Base-by-base conservation (phyloP, 306 rosid species). In the Pterocarpus macrocarpus region DNA sequence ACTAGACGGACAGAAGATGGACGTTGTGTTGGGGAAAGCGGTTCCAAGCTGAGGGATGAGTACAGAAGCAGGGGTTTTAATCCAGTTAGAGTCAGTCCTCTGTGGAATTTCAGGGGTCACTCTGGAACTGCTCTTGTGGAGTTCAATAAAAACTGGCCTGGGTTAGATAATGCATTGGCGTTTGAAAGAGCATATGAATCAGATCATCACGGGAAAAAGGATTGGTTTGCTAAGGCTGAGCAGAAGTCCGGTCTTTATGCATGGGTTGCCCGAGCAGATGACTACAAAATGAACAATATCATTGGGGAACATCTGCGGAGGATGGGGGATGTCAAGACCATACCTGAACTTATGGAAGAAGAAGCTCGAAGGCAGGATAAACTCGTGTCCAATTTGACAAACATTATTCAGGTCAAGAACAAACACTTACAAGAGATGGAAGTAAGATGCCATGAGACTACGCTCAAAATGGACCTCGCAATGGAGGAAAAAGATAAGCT, bases 181-280 rank as follows among this genome's bases (percentile, higher is more conserved):
- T 96, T 96, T 84, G 99, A 96, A 92, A 87, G 85, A 78, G 92
- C 93, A 64, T 92, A 93, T 45, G 94, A 83, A 79, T 87, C 85
- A 50, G 94, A 90, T 68, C 89, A 79, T 73, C 98, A 89, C 68
- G 99, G 99, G 57, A 94, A 88, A 88, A 90, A 87, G 79, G 89
- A 92, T 35, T 96, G 97, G 97, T 32, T 38, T 61, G 83, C 78
- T 69, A 76, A 79, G 28, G 44, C 80, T 56, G 88, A 70, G 78
- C 85, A 70, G 77, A 90, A 89, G 79, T 80, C 85, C 50, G 99
- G 98, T 76, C 90, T 94, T 59, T 96, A 90, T 87, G 99, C 85
- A 47, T 96, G 99, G 99, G 97, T 94, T 86, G 99, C 99, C 28
- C 94, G 97, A 56, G 90, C 83, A 11, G 94, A 92, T 73, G 99